Conservation (phyloP, 148 eudicot genomes). For the Silene latifolia region DNA sequence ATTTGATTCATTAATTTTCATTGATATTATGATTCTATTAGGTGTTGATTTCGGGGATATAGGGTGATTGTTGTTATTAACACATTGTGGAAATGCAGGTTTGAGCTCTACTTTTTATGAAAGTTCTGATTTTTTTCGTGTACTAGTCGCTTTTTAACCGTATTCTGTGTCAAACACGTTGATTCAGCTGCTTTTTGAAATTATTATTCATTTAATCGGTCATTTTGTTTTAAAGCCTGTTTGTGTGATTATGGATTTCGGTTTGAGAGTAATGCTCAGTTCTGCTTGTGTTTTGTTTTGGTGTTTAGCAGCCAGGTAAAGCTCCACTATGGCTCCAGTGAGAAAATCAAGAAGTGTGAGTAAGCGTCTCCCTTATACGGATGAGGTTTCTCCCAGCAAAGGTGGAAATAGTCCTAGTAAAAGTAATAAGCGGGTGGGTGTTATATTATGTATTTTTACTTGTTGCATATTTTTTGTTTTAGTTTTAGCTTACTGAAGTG, state of each 20-base stretch:
- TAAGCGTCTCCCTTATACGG: slow-evolving; percentile 56
- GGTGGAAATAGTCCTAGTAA: slow-evolving; percentile 52
- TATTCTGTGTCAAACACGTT: neutral
- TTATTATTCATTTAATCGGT: too few relatives aligned
- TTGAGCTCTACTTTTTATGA: too few relatives aligned
- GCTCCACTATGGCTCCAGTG: slow-evolving; percentile 66
- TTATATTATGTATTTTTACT: neutral
- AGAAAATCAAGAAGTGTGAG: slow-evolving; percentile 86
- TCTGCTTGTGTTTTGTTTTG: slow-evolving; percentile 16
- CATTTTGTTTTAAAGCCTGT: neutral
- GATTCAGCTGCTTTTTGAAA: neutral
- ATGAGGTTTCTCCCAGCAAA: slow-evolving; percentile 69
- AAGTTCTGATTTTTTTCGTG: neutral
- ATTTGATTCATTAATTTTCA: too few relatives aligned
- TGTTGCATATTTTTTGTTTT: neutral
- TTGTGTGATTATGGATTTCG: neutral
- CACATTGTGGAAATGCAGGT: neutral
- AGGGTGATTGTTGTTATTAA: neutral
- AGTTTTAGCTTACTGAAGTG: neutral
- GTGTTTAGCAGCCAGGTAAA: slow-evolving; percentile 15
- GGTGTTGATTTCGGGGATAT: slow-evolving; percentile 3
- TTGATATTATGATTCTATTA: too few relatives aligned
- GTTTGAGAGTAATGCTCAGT: slow-evolving; percentile 14
- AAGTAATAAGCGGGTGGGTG: slow-evolving; percentile 72
- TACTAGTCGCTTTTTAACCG: neutral